A percentile compares a stretch with the other conserved stretches of the same genome.
phyloP scores from a whole-genome alignment of 2,329 filamentous ascomycete species.

The Penicillium corylophilum region DNA sequence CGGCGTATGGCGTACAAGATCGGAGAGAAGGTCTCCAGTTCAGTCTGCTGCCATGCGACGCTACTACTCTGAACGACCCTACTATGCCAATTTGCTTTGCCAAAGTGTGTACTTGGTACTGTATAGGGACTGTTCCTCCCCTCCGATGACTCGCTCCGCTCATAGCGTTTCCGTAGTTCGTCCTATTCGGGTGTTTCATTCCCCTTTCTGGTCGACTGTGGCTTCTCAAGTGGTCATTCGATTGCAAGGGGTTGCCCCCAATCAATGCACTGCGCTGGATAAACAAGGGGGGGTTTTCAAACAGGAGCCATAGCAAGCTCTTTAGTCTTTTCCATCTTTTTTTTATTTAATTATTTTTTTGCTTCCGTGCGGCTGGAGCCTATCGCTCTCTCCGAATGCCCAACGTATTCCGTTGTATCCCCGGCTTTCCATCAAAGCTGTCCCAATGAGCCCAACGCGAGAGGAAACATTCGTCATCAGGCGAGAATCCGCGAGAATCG shows the following conservation, averaged over 20 bases:
- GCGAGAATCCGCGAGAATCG: background rate
- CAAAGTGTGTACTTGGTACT: background rate
- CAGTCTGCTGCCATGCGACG: slow-evolving; percentile 9
- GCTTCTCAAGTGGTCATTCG: background rate
- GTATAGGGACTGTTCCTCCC: background rate
- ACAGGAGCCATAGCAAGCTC: background rate
- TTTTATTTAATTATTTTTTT: slow-evolving; percentile 1
- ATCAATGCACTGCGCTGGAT: background rate
- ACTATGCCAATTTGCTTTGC: slow-evolving; percentile 4
- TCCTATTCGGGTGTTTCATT: background rate
- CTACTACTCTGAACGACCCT: slow-evolving; percentile 19
- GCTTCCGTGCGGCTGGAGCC: background rate
- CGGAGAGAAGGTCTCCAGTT: slow-evolving; percentile 5
- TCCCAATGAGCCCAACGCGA: slow-evolving; percentile 10
- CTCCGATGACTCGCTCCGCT: background rate
- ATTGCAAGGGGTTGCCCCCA: background rate
- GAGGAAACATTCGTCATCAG: slow-evolving; percentile 11
- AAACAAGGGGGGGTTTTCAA: background rate
- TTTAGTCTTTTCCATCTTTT: slow-evolving; percentile 1
- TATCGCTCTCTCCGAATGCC: slow-evolving; percentile 10
- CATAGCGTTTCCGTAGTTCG: background rate
- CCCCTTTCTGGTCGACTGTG: background rate
- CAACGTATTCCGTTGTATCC: slow-evolving; percentile 8
- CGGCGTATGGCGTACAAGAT: slow-evolving; percentile 6
- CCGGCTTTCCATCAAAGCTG: slow-evolving; percentile 4